phyloP scores from a whole-genome alignment of 2,329 filamentous ascomycete species.

The Calonectria naviculata region DNA sequence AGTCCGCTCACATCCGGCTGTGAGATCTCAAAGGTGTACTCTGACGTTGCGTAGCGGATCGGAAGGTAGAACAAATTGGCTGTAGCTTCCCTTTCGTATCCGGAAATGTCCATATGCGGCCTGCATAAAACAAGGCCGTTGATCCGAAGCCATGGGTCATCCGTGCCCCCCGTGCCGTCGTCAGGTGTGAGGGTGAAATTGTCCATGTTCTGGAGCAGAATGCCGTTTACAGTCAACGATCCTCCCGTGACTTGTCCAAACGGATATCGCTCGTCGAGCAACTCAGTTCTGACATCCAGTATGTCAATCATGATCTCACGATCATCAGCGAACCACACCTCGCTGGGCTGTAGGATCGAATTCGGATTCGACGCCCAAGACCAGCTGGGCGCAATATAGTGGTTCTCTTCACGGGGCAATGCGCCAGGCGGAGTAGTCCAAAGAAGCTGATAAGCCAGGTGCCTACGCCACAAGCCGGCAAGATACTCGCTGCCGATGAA shows the following conservation, averaged over 20 bases:
- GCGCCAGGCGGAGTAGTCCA: neutral
- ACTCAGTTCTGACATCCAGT: neutral
- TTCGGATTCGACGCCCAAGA: slow-evolving; percentile 1
- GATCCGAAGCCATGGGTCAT: neutral
- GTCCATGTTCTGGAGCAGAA: neutral
- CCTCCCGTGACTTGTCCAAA: neutral
- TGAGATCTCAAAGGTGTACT: neutral
- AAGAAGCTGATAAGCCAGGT: slow-evolving; percentile 1
- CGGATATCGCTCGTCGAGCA: neutral
- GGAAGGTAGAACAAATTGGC: neutral
- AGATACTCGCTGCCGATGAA: neutral
- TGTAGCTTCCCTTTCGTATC: neutral
- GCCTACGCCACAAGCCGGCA: neutral
- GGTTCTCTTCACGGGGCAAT: neutral
- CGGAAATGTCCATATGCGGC: neutral
- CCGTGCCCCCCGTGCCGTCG: neutral
- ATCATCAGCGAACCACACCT: neutral
- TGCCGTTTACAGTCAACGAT: neutral
- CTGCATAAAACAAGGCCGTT: neutral
- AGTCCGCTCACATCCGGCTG: neutral
- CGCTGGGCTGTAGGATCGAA: neutral
- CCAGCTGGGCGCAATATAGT: neutral
- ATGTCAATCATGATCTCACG: neutral
- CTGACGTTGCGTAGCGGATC: neutral
- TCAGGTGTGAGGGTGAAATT: neutral